Percentiles rank a stretch among this genome's conserved stretches.
Conservation (phyloP, 164 flowering plant species). For the Dillenia suffruticosa region DNA sequence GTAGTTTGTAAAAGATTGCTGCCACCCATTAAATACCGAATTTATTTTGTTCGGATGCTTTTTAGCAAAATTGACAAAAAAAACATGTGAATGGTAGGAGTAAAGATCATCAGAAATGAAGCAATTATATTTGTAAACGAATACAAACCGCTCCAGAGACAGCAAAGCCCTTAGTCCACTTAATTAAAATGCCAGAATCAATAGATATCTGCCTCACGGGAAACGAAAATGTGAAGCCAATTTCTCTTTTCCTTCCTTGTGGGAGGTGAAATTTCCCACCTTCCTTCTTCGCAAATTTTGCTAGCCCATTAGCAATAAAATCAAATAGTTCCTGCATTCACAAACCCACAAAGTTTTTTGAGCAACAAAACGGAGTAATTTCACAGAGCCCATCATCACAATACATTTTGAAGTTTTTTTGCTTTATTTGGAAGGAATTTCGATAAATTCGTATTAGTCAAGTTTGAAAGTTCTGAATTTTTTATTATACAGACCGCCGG, state of each 20-base stretch:
- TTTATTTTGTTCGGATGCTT: too few species aligned
- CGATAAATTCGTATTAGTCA: too few species aligned
- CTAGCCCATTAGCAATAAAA: slow-evolving; percentile 73
- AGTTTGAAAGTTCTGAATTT: too few species aligned
- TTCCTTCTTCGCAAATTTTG: slow-evolving; percentile 54
- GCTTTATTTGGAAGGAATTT: too few species aligned
- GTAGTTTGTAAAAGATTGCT: too few species aligned
- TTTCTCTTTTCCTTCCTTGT: slow-evolving; percentile 60
- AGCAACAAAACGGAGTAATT: neutral
- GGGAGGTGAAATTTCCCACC: slow-evolving; percentile 47
- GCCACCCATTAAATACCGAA: too few species aligned
- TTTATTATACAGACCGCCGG: too few species aligned
- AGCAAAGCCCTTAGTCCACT: slow-evolving; percentile 92
- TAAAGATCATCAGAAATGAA: neutral
- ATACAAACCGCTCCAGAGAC: slow-evolving; percentile 79
- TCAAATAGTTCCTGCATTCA: slow-evolving; percentile 64
- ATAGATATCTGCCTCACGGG: slow-evolving; percentile 85
- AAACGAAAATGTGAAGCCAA: slow-evolving; percentile 92
- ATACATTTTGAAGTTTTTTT: too few species aligned
- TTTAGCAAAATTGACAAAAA: too few species aligned
- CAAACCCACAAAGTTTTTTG: neutral
- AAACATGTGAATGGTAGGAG: too few species aligned
- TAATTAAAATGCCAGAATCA: slow-evolving; percentile 75
- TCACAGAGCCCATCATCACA: too few species aligned
- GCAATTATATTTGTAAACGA: neutral